Evolutionary conservation across 192 early-diverging fungal genomes (phyloP), one percentile per base, ranked within the genome.

Genomic region (Kickxella alabastrina): DNA sequence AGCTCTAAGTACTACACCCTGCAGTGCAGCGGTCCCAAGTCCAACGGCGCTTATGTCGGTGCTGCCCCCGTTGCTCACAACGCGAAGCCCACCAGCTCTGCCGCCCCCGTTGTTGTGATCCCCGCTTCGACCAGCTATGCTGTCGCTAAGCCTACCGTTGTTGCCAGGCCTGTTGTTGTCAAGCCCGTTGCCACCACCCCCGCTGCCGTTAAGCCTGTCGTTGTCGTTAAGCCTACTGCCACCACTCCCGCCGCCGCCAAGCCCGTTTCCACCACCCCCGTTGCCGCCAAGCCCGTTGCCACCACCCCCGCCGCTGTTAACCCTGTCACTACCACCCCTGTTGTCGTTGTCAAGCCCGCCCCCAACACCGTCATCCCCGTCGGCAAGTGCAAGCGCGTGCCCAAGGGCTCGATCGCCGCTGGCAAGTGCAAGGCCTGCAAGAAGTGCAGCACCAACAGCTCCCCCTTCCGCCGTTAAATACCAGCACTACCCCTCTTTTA

Each of bases 341-440:
- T 43, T 12, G 26, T 25, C 23, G 42, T 43, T 23, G 42, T 43
- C 23, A 18, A 23, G 19, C 22, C 25, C 19, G 46, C 28, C 19
- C 18, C 15, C 29, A 35, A 15, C 46, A 45, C 21, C 15, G 42
- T 21, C 42, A 43, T 21, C 23, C 25, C 44, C 47, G 27, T 32
- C 19, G 65, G 72, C 69, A 75, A 75, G 65, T 68, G 65, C 72
- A 75, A 57, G 65, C 72, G 61, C 42, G 42, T 75, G 18, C 65
- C 72, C 31, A 64, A 61, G 65, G 72, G 72, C 60, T 75, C 72
- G 29, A 75, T 75, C 37, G 72, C 72, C 26, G 72, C 72, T 10
- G 72, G 72, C 60, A 75, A 75, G 72, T 75, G 72, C 72, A 75
- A 68, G 72, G 53, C 65, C 29, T 75, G 72, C 72, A 64, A 63